Evolutionary conservation across 2,329 filamentous ascomycete species (phyloP), one percentile per base, ranked within the genome.

Genomic region (Bimuria novae-zelandiae): DNA sequence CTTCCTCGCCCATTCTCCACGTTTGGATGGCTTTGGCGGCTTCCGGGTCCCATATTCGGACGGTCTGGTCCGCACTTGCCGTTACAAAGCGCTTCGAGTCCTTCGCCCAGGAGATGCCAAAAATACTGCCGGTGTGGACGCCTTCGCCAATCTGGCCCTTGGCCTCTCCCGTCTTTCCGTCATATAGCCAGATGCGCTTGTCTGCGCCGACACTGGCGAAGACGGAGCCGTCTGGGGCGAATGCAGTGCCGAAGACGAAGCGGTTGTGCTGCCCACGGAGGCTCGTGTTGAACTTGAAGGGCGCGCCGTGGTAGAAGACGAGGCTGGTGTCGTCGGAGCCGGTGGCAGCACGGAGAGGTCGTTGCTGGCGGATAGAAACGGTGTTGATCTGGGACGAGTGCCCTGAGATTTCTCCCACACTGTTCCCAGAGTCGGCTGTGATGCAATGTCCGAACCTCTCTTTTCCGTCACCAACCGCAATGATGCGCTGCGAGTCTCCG

Each of bases 261-360:
- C 92, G 91, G 68, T 87, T 89, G 75, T 99, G 94, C 67, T 90
- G 82, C 16, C 84, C 87, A 56, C 87, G 81, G 42, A 88, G 81
- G 74, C 92, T 93, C n/a, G 82, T 87, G 70, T 92, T 90, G 80
- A 96, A 97, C 73, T 96, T 97, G 82, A 97, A 99, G 0, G 94
- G 94, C 0, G 89, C 89, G 5, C 94, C 93, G 68, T 97, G 90
- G 71, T 95, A 89, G 75, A 97, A 97, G 66, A 93, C 92, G 74
- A 96, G 80, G 70, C 86, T 89, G 69, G 86, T 89, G 73, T 97
- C 94, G 69, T 97, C 93, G 49, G 89, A 90, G 12, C 89, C 94
- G 1, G 94, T 97, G 11, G 90, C 92, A 6, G 94, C 94, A 55
- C 93, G 84, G 55, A 97, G 80, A n/a, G 94, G 94, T 22, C 94